Percentiles rank a stretch among this genome's conserved stretches.
These are phyloP conservation scores for Cocos nucifera DNA, from an alignment of 176 grass and related monocot species.

Conservation along the genomic window DNA sequence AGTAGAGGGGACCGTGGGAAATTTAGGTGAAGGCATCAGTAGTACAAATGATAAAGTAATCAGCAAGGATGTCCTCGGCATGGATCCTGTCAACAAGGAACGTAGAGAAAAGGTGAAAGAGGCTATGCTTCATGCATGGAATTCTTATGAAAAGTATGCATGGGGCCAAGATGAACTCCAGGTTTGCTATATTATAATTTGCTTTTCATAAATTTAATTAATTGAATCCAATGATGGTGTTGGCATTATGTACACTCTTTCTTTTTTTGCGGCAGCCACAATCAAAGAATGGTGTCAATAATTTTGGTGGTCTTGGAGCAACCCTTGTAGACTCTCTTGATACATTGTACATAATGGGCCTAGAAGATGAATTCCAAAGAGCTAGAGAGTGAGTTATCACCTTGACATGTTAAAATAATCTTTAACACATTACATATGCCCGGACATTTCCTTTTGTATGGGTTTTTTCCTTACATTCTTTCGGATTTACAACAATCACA, in stretches of 20 bases:
- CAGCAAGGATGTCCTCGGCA: slow-evolving; percentile 35
- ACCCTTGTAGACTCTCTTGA: slow-evolving; percentile 92
- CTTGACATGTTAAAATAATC: not conserved
- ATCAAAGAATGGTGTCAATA: slow-evolving; percentile 80
- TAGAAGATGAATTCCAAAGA: slow-evolving; percentile 94
- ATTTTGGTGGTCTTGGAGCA: slow-evolving; percentile 95
- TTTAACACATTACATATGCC: too few species aligned
- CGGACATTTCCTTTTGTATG: too few species aligned
- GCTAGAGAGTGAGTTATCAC: slow-evolving; percentile 82
- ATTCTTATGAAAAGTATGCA: slow-evolving; percentile 86
- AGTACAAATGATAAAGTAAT: slow-evolving; percentile 22
- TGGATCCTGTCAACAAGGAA: slow-evolving; percentile 62
- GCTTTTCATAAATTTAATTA: too few species aligned
- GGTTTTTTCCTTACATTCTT: too few species aligned
- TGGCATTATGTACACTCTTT: slow-evolving; percentile 4
- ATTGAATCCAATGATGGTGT: too few species aligned
- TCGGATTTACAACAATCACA: too few species aligned
- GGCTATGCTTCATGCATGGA: slow-evolving; percentile 96
- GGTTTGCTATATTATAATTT: slow-evolving; percentile 34
- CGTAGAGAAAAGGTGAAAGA: slow-evolving; percentile 93
- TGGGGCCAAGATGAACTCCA: slow-evolving; percentile 99
- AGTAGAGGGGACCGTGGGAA: slow-evolving; percentile 25
- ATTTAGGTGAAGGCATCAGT: slow-evolving; percentile 9
- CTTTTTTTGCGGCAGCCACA: slow-evolving; percentile 52
- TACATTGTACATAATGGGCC: slow-evolving; percentile 95